Conservation (phyloP, 2,329 filamentous ascomycete genomes). For the Verticillium nubilum region DNA sequence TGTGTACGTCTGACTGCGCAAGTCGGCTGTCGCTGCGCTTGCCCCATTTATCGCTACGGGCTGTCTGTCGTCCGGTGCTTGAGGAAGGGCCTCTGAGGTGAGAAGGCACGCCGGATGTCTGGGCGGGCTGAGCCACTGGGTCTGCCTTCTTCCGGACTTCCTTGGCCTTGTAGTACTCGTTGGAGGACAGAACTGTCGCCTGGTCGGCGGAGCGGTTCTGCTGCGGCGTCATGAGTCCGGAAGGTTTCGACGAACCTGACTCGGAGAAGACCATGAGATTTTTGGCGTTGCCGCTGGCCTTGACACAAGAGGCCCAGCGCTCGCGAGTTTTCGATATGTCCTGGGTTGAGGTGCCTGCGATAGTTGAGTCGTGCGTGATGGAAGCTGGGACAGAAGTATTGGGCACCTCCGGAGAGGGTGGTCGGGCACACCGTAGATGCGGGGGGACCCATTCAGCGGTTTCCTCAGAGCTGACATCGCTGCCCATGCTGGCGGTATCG, state of each 20-base stretch:
- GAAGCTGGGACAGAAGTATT: not conserved
- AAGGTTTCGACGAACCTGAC: not conserved
- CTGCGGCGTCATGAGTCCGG: not conserved
- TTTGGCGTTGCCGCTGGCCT: not conserved
- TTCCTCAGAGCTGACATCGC: not conserved
- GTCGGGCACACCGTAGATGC: not conserved
- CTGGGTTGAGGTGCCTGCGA: not conserved
- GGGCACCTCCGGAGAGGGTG: not conserved
- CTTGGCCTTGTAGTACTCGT: not conserved
- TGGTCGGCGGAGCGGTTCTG: not conserved
- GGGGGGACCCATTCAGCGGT: not conserved
- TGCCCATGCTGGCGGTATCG: not conserved
- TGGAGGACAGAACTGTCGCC: not conserved
- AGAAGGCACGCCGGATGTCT: not conserved
- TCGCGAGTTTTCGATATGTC: not conserved
- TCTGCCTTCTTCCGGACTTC: not conserved
- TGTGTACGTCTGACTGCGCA: not conserved
- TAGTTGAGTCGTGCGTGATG: not conserved
- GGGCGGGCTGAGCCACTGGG: not conserved
- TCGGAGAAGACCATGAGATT: not conserved
- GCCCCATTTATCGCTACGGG: not conserved
- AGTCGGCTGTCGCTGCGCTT: not conserved
- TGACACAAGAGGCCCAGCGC: not conserved
- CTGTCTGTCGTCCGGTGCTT: not conserved
- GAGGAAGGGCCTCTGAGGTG: not conserved